These are phyloP conservation scores for Claviceps purpurea DNA, from an alignment of 2,329 filamentous ascomycete genomes.

Conservation along the genomic window DNA sequence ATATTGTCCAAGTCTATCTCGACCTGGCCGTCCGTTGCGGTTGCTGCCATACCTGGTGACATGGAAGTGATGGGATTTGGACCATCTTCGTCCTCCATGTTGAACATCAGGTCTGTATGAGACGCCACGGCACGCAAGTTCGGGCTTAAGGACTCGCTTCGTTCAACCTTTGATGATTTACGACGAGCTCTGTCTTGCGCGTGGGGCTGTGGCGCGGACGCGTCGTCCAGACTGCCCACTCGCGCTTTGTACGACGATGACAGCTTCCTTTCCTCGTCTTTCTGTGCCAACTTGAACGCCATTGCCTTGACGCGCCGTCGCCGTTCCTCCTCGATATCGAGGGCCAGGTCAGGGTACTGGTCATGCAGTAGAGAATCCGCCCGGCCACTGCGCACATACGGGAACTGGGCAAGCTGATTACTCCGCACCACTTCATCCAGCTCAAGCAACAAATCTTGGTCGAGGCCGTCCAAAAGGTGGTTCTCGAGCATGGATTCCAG, in stretches of 20 bases:
- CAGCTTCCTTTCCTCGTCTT: conserved; percentile 49
- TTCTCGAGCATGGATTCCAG: conserved; percentile 89
- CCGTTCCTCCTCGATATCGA: conserved; percentile 54
- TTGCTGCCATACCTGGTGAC: conserved; percentile 11
- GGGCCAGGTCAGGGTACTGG: conserved; percentile 46
- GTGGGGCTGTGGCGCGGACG: conserved; percentile 20
- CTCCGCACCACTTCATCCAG: conserved; percentile 67
- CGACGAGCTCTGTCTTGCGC: conserved; percentile 31
- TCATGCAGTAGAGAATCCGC: conserved; percentile 54
- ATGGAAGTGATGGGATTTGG: conserved; percentile 17
- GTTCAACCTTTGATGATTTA: conserved; percentile 30
- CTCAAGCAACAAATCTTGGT: conserved; percentile 68
- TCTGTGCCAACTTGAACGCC: conserved; percentile 49
- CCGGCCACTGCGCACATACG: conserved; percentile 63
- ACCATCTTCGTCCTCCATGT: conserved; percentile 72
- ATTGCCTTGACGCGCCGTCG: conserved; percentile 64
- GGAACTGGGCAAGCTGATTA: conserved; percentile 68
- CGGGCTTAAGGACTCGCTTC: conserved; percentile 51
- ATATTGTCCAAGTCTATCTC: conserved; percentile 16
- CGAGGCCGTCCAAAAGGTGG: conserved; percentile 70
- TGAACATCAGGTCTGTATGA: conserved; percentile 69
- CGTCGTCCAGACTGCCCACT: conserved; percentile 54
- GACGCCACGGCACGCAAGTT: conserved; percentile 55
- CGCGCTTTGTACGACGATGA: conserved; percentile 48
- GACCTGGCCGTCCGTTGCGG: conserved; percentile 7